Conservation (phyloP, 164 flowering plant species). For the Tinospora cordifolia region DNA sequence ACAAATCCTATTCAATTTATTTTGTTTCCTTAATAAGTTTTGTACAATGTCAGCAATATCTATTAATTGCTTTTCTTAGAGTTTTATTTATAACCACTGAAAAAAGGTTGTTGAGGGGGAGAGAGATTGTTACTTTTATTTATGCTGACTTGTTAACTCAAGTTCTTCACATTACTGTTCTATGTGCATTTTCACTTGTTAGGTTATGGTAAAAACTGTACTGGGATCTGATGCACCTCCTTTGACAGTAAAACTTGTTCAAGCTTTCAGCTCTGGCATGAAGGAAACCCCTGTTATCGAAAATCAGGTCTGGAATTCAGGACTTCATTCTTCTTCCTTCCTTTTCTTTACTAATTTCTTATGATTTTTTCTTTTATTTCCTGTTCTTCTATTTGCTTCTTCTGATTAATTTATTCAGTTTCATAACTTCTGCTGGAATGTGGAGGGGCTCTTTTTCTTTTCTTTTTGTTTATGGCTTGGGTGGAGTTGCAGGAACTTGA, state of each 20-base stretch:
- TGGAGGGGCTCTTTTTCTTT: conserved; percentile 1
- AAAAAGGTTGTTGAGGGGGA: neutral
- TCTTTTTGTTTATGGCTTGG: neutral
- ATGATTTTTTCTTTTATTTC: neutral
- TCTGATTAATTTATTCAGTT: neutral
- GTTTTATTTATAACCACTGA: neutral
- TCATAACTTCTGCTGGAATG: conserved; percentile 6
- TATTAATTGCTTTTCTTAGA: neutral
- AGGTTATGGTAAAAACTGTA: conserved; percentile 60
- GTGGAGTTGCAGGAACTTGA: conserved; percentile 59
- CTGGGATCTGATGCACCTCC: conserved; percentile 58
- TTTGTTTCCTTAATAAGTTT: too few species aligned
- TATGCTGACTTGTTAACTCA: neutral
- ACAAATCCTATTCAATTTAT: too few species aligned
- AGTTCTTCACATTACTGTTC: neutral
- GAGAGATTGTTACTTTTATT: neutral
- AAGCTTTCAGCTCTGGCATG: conserved; percentile 36
- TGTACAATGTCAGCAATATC: neutral
- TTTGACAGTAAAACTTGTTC: conserved; percentile 42
- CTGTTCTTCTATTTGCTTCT: neutral
- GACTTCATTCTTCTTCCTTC: neutral
- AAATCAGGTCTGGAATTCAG: conserved; percentile 36
- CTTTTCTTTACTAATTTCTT: neutral
- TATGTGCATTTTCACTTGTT: conserved; percentile 12
- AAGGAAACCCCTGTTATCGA: conserved; percentile 40